Conservation (phyloP, 441 rosid species). For the Brassica hybrid region DNA sequence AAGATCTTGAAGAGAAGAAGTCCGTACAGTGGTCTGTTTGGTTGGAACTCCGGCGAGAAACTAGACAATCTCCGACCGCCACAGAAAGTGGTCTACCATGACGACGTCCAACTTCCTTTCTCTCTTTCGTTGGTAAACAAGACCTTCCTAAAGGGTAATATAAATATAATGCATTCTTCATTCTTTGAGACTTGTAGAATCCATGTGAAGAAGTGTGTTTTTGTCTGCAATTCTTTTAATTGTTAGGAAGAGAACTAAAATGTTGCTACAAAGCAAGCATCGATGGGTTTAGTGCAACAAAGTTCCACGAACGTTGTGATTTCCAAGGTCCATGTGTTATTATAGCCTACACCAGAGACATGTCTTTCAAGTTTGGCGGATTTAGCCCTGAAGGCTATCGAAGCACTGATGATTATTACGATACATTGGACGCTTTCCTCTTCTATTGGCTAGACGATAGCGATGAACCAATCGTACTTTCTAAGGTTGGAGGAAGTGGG, state of each 20-base stretch:
- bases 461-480: conserved; percentile 51
- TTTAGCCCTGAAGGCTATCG: conserved; percentile 88
- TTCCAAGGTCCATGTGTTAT: conserved; percentile 95
- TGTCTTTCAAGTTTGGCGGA: conserved; percentile 78
- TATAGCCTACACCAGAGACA: conserved; percentile 65
- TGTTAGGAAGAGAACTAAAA: conserved; percentile 66
- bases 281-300: conserved; percentile 80
- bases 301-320: conserved; percentile 74
- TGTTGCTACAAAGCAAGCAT: conserved; percentile 78
- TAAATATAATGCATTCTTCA: background rate
- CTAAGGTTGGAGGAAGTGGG: conserved; percentile 87
- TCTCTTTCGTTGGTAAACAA: conserved; percentile 62
- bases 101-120: conserved; percentile 65
- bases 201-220: background rate
- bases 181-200: background rate
- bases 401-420: conserved; percentile 88
- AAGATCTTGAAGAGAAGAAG: conserved; percentile 37
- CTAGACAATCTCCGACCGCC: conserved; percentile 43
- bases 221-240: conserved; percentile 7
- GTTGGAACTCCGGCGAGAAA: conserved; percentile 66
- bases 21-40: conserved; percentile 52
- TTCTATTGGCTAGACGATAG: conserved; percentile 64
- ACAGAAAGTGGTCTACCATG: conserved; percentile 55
- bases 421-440: conserved; percentile 82
- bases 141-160: conserved; percentile 69